Evolutionary conservation across 2,329 filamentous ascomycete species (phyloP).

Genomic region (Xylariaceae sp.): DNA sequence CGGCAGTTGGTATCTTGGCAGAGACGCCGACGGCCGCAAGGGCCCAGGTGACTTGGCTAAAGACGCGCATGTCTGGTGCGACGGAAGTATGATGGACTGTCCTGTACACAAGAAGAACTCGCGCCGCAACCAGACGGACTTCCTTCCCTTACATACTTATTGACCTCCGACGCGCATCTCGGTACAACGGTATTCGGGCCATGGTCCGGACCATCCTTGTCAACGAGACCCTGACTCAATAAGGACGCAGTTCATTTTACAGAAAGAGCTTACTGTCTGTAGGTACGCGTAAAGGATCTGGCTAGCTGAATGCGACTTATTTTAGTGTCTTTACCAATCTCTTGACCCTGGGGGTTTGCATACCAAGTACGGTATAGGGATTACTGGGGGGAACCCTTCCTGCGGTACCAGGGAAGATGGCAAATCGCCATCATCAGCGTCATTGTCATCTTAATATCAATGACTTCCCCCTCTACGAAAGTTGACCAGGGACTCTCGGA

Average conservation of each 20-base stretch:
- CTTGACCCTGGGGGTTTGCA: no score
- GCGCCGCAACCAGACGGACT: background rate
- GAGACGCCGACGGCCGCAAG: constrained; percentile 8
- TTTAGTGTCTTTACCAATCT: background rate
- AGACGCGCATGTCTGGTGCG: constrained; percentile 9
- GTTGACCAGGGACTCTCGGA: no score
- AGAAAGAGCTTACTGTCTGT: background rate
- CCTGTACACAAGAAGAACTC: background rate
- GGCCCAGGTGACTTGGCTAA: constrained; percentile 10
- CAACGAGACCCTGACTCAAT: background rate
- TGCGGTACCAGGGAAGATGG: no score
- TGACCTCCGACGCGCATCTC: background rate
- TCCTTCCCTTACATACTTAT: background rate
- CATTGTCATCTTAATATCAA: no score
- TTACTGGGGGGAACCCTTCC: no score
- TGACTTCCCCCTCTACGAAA: no score
- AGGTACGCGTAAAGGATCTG: background rate
- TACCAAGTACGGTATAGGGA: no score
- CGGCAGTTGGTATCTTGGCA: constrained; percentile 10
- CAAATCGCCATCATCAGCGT: no score
- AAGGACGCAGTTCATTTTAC: background rate
- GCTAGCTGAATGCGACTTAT: background rate
- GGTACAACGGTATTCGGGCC: background rate
- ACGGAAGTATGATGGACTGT: background rate
- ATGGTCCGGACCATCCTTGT: background rate